phyloP scores from a whole-genome alignment of 306 rosid species.

The Dalbergia cultrata region DNA sequence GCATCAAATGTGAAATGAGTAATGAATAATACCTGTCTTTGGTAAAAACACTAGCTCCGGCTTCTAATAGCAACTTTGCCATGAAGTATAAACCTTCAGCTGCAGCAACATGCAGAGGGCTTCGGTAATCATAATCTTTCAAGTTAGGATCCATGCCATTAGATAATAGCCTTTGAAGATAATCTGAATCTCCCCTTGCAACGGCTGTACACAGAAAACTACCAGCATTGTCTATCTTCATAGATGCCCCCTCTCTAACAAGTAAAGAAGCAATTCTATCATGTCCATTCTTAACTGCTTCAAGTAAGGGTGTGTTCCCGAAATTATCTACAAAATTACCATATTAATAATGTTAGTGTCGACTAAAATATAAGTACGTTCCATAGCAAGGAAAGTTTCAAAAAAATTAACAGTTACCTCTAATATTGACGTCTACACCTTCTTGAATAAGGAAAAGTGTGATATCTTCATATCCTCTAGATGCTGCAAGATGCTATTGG shows the following conservation, averaged over 20 bases:
- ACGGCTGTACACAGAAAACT: constrained; percentile 79
- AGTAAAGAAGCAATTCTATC: constrained; percentile 82
- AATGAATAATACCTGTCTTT: constrained; percentile 77
- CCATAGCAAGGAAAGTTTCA: background rate
- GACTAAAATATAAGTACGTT: constrained; percentile 16
- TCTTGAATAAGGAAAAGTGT: constrained; percentile 74
- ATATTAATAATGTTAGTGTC: background rate
- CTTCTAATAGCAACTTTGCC: constrained; percentile 84
- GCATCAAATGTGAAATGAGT: constrained; percentile 30
- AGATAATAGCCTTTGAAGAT: constrained; percentile 71
- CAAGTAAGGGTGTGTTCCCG: constrained; percentile 88
- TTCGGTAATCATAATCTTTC: constrained; percentile 89
- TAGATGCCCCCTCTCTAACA: constrained; percentile 75
- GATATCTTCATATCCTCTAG: constrained; percentile 85
- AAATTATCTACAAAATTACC: constrained; percentile 69
- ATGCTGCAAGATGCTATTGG: constrained; percentile 90
- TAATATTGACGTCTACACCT: constrained; percentile 66
- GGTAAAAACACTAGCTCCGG: constrained; percentile 84
- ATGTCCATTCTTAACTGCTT: constrained; percentile 85
- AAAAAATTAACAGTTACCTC: constrained; percentile 55
- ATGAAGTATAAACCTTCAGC: constrained; percentile 83
- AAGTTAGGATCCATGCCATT: constrained; percentile 89
- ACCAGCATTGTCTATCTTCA: constrained; percentile 75
- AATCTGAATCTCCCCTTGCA: constrained; percentile 84
- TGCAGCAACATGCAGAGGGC: constrained; percentile 87